Conservation (phyloP, 148 eudicot genomes). For the Talinum fruticosum region DNA sequence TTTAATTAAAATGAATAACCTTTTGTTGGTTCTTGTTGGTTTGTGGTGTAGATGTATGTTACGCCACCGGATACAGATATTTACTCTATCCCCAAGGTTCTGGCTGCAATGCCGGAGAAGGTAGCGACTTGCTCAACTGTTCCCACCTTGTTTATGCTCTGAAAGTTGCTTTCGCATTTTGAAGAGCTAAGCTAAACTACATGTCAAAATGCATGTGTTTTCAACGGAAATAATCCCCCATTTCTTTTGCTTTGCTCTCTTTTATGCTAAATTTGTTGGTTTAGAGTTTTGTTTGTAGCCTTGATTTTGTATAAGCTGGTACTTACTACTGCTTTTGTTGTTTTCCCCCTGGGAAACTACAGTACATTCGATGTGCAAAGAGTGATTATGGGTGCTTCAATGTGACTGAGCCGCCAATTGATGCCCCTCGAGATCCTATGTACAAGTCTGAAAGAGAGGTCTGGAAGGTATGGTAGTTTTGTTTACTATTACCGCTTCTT, state of each 20-base stretch:
- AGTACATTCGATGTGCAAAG: conserved; percentile 94
- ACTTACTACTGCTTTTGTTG: not conserved
- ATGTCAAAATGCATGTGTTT: not conserved
- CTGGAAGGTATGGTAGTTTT: conserved; percentile 48
- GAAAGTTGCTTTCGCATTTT: conserved; percentile 1
- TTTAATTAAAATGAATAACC: conserved; percentile 7
- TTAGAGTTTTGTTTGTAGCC: not conserved
- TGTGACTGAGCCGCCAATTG: conserved; percentile 94
- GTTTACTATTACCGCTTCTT: not conserved
- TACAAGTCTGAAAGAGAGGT: conserved; percentile 87
- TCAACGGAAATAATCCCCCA: not conserved
- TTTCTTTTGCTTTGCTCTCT: not conserved
- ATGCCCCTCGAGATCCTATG: conserved; percentile 96
- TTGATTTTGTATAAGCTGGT: conserved; percentile 2
- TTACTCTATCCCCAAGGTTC: conserved; percentile 83
- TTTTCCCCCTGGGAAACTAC: conserved; percentile 18
- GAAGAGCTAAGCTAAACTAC: not conserved
- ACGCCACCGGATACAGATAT: conserved; percentile 96
- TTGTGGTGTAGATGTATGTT: conserved; percentile 75
- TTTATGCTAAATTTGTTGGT: not conserved
- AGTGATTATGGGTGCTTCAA: conserved; percentile 92
- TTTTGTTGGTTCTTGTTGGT: not conserved
- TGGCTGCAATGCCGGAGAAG: conserved; percentile 97
- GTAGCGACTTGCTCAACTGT: conserved; percentile 30
- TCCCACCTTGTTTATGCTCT: not conserved